phyloP scores from a whole-genome alignment of 805 yeast species.

The Lachancea thermotolerans region DNA sequence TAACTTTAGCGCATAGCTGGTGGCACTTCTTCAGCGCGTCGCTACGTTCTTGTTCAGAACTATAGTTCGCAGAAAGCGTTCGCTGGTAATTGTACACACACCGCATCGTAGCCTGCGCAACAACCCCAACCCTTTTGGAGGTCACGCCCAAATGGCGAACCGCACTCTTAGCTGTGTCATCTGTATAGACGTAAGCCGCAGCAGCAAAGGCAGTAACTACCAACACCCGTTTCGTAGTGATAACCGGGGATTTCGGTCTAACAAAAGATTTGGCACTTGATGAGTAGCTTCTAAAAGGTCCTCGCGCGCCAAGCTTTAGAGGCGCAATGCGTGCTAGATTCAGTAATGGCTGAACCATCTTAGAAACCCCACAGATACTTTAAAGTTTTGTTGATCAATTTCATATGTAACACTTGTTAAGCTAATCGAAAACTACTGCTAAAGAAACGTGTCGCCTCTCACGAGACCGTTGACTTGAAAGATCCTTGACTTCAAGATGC shows the following conservation, averaged over 20 bases:
- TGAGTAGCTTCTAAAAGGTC: constrained; percentile 1
- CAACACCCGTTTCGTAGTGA: constrained; percentile 7
- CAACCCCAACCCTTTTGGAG: constrained; percentile 53
- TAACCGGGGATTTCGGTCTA: background rate
- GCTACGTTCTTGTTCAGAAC: constrained; percentile 39
- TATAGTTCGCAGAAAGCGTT: constrained; percentile 42
- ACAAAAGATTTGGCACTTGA: background rate
- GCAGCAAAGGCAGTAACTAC: constrained; percentile 14
- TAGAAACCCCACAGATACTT: no score
- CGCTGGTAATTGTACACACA: constrained; percentile 69
- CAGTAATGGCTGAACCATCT: no score
- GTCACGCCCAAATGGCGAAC: constrained; percentile 24
- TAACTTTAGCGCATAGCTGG: constrained; percentile 64
- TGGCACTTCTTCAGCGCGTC: constrained; percentile 63
- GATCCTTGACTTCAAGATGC: no score
- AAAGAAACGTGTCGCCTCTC: no score
- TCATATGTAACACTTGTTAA: no score
- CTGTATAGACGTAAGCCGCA: constrained; percentile 19
- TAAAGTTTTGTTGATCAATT: no score
- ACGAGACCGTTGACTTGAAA: no score
- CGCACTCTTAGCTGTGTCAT: constrained; percentile 22
- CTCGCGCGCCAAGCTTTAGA: background rate
- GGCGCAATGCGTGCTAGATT: no score
- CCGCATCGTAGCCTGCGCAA: constrained; percentile 57
- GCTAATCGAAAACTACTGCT: no score